These are phyloP conservation scores for Cercospora sp. DNA, from an alignment of 2,329 filamentous ascomycete genomes.

Conservation along the genomic window DNA sequence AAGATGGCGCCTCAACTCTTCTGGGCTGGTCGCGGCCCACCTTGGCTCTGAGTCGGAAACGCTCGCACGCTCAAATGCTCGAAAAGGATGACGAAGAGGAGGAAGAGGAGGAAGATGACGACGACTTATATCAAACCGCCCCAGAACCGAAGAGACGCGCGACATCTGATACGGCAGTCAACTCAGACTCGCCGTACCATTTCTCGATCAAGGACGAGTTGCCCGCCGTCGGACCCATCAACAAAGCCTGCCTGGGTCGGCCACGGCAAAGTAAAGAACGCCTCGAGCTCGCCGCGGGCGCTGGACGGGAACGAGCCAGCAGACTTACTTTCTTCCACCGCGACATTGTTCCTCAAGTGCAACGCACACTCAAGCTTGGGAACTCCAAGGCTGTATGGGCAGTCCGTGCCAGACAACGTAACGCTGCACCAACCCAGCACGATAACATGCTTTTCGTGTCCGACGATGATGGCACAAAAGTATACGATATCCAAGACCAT, in stretches of 20 bases:
- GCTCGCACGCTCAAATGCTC: slow-evolving; percentile 62
- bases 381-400: slow-evolving; percentile 80
- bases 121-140: slow-evolving; percentile 66
- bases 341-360: slow-evolving; percentile 71
- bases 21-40: slow-evolving; percentile 75
- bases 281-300: slow-evolving; percentile 57
- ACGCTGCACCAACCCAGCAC: slow-evolving; percentile 8
- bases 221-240: slow-evolving; percentile 76
- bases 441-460: slow-evolving; percentile 38
- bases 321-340: slow-evolving; percentile 75
- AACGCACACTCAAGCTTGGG: slow-evolving; percentile 70
- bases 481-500: slow-evolving; percentile 29
- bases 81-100: slow-evolving; percentile 50
- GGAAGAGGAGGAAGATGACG: slow-evolving; percentile 57
- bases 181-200: slow-evolving; percentile 58
- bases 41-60: slow-evolving; percentile 62
- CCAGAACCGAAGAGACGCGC: slow-evolving; percentile 44
- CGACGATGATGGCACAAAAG: slow-evolving; percentile 33
- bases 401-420: slow-evolving; percentile 48
- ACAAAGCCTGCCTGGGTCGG: slow-evolving; percentile 70
- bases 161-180: slow-evolving; percentile 42
- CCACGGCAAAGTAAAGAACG: slow-evolving; percentile 42
- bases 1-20: slow-evolving; percentile 76
- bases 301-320: slow-evolving; percentile 66
- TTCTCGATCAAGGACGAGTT: slow-evolving; percentile 79